Conservation (phyloP, 768 basidiomycete species). For the Leccinum obscurum region DNA sequence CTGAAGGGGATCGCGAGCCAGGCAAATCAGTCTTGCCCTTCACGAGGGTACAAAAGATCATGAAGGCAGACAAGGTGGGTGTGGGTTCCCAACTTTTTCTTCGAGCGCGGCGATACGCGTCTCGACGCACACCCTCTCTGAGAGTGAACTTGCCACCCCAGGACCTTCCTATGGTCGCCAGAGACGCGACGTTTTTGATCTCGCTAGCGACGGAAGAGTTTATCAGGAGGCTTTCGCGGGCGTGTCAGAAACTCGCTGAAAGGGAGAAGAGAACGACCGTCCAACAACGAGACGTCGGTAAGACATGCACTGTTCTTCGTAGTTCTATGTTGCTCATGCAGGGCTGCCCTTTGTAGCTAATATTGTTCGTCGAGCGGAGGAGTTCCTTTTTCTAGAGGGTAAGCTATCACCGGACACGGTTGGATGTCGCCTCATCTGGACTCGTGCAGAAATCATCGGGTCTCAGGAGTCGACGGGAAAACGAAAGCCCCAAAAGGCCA, state of each 20-base stretch:
- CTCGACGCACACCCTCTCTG: background rate
- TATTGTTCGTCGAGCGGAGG: slow-evolving; percentile 65
- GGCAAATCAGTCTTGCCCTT: slow-evolving; percentile 79
- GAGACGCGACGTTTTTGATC: slow-evolving; percentile 77
- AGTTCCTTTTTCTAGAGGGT: slow-evolving; percentile 82
- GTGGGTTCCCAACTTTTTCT: slow-evolving; percentile 10
- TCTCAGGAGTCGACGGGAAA: slow-evolving; percentile 49
- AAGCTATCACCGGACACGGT: slow-evolving; percentile 4
- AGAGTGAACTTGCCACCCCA: slow-evolving; percentile 26
- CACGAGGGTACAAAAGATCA: slow-evolving; percentile 76
- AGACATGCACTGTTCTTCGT: slow-evolving; percentile 20
- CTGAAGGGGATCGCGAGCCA: slow-evolving; percentile 36
- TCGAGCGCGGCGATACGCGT: background rate
- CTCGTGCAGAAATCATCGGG: slow-evolving; percentile 54
- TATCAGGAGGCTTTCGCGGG: slow-evolving; percentile 70
- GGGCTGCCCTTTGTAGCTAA: slow-evolving; percentile 43
- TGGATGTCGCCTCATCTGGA: background rate
- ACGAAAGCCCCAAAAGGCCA: slow-evolving; percentile 41
- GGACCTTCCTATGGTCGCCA: slow-evolving; percentile 76
- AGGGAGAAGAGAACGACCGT: slow-evolving; percentile 73
- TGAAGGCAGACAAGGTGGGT: slow-evolving; percentile 81
- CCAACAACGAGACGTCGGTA: slow-evolving; percentile 80
- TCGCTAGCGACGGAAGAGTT: slow-evolving; percentile 89
- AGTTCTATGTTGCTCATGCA: background rate
- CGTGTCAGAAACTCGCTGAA: slow-evolving; percentile 68